Percentiles rank a stretch among this genome's conserved stretches.
phyloP scores from a whole-genome alignment of 2,329 filamentous ascomycete species.

The Colletotrichum lupini region DNA sequence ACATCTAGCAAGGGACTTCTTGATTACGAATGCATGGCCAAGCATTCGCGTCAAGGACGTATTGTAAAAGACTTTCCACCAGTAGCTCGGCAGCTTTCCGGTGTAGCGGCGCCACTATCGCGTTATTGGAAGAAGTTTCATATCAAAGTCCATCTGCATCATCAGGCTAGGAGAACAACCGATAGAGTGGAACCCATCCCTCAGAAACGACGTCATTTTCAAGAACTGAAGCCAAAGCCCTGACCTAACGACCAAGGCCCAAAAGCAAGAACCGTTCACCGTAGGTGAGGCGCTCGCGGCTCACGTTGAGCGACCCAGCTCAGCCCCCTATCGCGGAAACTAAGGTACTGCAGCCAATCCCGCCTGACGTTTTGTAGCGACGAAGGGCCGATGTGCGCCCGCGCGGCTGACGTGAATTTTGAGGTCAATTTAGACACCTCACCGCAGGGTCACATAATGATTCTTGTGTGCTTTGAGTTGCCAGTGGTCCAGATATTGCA shows the following conservation, averaged over 20 bases:
- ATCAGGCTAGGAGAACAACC: not conserved
- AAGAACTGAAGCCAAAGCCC: not conserved
- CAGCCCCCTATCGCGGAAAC: not conserved
- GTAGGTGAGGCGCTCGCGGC: not conserved
- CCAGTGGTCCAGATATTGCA: not conserved
- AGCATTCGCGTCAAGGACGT: not conserved
- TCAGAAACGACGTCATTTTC: not conserved
- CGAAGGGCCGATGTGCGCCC: constrained; percentile 4
- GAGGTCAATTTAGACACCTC: constrained; percentile 23
- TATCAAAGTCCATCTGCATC: not conserved
- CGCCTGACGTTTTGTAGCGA: not conserved
- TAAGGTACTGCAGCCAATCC: not conserved
- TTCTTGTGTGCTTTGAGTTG: constrained; percentile 7
- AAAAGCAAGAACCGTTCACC: not conserved
- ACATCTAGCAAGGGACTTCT: not conserved
- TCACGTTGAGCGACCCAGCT: not conserved
- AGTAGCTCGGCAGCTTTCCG: not conserved
- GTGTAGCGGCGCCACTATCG: not conserved
- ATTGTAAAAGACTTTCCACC: too few species aligned
- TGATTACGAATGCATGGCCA: not conserved
- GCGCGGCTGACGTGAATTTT: not conserved
- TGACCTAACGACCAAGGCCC: not conserved
- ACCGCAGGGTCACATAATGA: constrained; percentile 27
- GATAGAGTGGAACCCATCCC: not conserved
- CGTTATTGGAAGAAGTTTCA: not conserved